Conservation (phyloP, 768 basidiomycete species). For the Pisolithus tinctorius region DNA sequence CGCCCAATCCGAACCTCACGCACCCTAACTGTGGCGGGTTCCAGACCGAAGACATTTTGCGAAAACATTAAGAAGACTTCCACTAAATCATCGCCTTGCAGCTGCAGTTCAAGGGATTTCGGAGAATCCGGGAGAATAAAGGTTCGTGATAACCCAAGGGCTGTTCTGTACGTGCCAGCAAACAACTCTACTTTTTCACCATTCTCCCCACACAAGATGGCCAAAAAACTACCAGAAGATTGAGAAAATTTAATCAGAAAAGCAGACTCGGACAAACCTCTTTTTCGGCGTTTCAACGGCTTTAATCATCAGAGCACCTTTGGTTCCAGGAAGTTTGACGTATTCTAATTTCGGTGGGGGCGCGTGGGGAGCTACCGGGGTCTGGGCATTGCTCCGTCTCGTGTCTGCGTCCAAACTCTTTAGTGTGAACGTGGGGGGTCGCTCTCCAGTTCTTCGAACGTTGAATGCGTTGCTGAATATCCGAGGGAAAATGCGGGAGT, state of each 20-base stretch:
- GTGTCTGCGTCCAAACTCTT: conserved; percentile 38
- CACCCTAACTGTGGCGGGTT: conserved; percentile 91
- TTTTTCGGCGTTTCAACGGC: conserved; percentile 87
- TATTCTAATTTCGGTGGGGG: conserved; percentile 86
- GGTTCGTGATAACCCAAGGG: conserved; percentile 83
- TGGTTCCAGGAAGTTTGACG: conserved; percentile 88
- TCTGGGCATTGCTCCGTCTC: conserved; percentile 25
- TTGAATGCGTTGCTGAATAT: conserved; percentile 61
- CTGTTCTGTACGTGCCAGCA: conserved; percentile 86
- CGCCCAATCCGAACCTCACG: conserved; percentile 88
- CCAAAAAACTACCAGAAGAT: conserved; percentile 59
- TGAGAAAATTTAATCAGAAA: neutral
- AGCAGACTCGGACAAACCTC: conserved; percentile 41
- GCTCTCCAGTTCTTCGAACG: conserved; percentile 54
- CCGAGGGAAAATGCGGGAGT: conserved; percentile 66
- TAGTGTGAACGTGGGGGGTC: conserved; percentile 27
- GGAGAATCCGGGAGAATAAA: conserved; percentile 92
- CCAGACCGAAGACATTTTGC: conserved; percentile 87
- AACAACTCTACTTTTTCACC: conserved; percentile 93
- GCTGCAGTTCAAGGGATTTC: conserved; percentile 75
- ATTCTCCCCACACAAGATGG: conserved; percentile 86
- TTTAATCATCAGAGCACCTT: conserved; percentile 75
- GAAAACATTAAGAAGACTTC: conserved; percentile 89
- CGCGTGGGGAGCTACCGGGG: conserved; percentile 38
- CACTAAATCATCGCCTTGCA: conserved; percentile 89